phyloP scores from a whole-genome alignment of 495 filamentous ascomycete species.

The Penicillium malachiteum region DNA sequence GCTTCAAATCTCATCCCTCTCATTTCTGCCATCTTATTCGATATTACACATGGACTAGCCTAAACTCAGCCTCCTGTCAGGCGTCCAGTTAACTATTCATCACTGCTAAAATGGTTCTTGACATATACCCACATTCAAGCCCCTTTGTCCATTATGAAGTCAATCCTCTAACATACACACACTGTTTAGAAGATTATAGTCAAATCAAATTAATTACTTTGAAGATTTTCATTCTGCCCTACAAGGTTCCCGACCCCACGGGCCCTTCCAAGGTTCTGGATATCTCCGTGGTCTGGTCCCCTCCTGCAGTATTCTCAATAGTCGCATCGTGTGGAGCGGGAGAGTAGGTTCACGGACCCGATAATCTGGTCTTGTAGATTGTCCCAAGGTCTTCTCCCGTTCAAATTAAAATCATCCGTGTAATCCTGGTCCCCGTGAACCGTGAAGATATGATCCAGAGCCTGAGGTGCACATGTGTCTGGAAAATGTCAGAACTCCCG shows the following conservation, averaged over 20 bases:
- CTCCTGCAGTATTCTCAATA: constrained; percentile 1
- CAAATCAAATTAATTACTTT: not conserved
- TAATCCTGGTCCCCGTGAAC: too few species aligned
- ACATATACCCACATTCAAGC: not conserved
- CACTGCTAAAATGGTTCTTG: too few species aligned
- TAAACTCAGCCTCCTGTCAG: constrained; percentile 9
- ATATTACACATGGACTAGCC: not conserved
- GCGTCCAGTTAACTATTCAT: constrained; percentile 3
- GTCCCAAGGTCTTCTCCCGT: not conserved
- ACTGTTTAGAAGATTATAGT: too few species aligned
- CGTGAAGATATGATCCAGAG: too few species aligned
- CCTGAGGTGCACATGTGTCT: too few species aligned
- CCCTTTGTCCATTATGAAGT: too few species aligned
- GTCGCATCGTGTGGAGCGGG: not conserved
- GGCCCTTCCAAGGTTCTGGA: not conserved
- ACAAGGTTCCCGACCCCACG: constrained; percentile 1
- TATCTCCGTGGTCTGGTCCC: not conserved
- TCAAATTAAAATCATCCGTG: too few species aligned
- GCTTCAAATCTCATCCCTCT: not conserved
- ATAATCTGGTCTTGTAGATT: not conserved
- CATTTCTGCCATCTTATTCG: not conserved
- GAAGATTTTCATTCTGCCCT: not conserved
- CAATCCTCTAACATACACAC: too few species aligned
- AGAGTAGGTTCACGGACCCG: not conserved
- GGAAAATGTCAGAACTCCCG: too few species aligned